phyloP scores from a whole-genome alignment of 352 stramenopile species.

The Albugo laibachii region DNA sequence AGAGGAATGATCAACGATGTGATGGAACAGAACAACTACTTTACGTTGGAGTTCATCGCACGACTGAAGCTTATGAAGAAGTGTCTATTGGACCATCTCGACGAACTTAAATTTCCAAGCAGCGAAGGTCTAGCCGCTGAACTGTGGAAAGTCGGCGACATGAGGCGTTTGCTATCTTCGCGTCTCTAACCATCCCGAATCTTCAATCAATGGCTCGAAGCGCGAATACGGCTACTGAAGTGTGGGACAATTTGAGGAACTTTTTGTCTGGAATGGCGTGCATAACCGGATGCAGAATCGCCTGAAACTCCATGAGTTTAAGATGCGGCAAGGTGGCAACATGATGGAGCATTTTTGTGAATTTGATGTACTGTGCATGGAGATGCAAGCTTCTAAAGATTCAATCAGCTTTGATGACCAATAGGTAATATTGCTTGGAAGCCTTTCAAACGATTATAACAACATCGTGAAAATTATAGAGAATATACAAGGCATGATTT shows the following conservation, averaged over 20 bases:
- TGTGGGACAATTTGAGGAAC: not conserved
- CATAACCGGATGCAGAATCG: not conserved
- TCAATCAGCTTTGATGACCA: not conserved
- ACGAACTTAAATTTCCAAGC: not conserved
- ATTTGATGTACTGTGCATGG: constrained; percentile 1
- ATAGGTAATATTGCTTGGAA: constrained; percentile 1
- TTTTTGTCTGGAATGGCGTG: not conserved
- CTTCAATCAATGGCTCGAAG: constrained; percentile 2
- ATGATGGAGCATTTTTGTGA: not conserved
- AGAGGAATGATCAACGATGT: constrained; percentile 1
- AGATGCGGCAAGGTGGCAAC: too few relatives aligned
- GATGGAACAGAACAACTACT: constrained; percentile 1
- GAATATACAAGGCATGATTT: constrained; percentile 1
- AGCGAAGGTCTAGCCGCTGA: not conserved
- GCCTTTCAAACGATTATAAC: not conserved
- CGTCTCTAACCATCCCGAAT: not conserved
- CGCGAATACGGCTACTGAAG: not conserved
- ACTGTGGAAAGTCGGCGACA: constrained; percentile 1
- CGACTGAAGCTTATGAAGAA: constrained; percentile 1
- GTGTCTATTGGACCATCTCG: not conserved
- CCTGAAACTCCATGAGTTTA: too few relatives aligned
- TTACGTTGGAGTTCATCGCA: constrained; percentile 3
- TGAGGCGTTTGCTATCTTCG: too few relatives aligned
- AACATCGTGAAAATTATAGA: too few relatives aligned
- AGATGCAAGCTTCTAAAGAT: constrained; percentile 1